phyloP scores from a whole-genome alignment of 108 stramenopile genomes.

The Nitzschia putrida region DNA sequence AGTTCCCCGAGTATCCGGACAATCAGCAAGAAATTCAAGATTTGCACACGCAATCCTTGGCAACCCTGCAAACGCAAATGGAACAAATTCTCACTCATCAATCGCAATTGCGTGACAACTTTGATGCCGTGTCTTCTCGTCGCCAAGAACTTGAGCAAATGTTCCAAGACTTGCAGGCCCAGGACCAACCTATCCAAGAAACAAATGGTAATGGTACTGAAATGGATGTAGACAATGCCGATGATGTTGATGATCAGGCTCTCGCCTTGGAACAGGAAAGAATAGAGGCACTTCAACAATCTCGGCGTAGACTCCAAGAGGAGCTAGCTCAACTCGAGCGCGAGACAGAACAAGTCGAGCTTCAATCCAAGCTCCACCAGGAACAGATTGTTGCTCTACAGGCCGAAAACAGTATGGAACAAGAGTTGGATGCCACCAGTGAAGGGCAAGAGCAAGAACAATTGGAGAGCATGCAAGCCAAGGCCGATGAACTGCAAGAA shows the following conservation, averaged over 20 bases:
- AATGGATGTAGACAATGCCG: conserved; percentile 13
- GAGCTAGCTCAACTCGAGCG: conserved; percentile 11
- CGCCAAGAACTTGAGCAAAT: conserved; percentile 38
- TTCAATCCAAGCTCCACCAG: conserved; percentile 7
- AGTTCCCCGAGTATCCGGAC: conserved; percentile 11
- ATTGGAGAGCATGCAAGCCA: conserved; percentile 32
- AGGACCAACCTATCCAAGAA: conserved; percentile 17
- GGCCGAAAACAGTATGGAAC: conserved; percentile 6
- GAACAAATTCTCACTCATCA: conserved; percentile 11
- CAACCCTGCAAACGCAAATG: conserved; percentile 20
- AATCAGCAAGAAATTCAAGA: conserved; percentile 6
- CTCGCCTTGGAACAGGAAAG: conserved; percentile 42
- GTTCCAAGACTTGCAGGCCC: conserved; percentile 35
- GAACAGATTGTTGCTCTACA: conserved; percentile 33
- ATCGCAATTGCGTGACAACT: conserved; percentile 8
- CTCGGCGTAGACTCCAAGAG: conserved; percentile 27
- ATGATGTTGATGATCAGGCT: conserved; percentile 44
- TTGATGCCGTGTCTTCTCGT: conserved; percentile 22
- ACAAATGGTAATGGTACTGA: conserved; percentile 20
- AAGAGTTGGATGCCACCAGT: neutral
- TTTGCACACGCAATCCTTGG: conserved; percentile 28
- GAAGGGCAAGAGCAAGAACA: conserved; percentile 6
- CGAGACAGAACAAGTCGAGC: conserved; percentile 21
- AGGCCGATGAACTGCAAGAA: conserved; percentile 47
- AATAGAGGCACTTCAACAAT: conserved; percentile 33